Evolutionary conservation across 2,329 filamentous ascomycete genomes (phyloP).

Genomic region (Beauveria sp.): DNA sequence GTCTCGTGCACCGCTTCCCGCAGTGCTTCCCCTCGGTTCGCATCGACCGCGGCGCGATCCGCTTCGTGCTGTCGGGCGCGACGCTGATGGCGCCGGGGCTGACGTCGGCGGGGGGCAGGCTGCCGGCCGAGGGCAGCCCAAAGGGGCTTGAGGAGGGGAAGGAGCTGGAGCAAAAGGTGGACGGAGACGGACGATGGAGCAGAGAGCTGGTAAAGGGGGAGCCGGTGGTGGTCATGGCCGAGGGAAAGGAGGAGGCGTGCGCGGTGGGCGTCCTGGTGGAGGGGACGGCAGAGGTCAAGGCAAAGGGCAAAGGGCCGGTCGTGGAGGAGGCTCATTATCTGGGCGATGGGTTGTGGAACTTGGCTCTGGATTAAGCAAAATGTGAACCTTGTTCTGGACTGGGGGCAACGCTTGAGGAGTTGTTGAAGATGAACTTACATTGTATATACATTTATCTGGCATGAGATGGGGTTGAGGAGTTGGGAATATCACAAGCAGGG

Average conservation of each 20-base stretch:
- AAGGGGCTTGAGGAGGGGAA: constrained; percentile 29
- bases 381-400: not conserved
- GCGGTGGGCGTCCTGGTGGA: constrained; percentile 77
- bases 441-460: constrained; percentile 1
- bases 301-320: constrained; percentile 86
- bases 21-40: constrained; percentile 74
- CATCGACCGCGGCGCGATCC: constrained; percentile 92
- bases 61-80: constrained; percentile 89
- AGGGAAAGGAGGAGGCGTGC: constrained; percentile 89
- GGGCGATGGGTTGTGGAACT: constrained; percentile 86
- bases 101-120: constrained; percentile 71
- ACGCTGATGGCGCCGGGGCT: constrained; percentile 94
- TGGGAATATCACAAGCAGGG: not conserved
- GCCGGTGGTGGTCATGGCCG: constrained; percentile 81
- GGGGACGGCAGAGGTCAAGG: constrained; percentile 86
- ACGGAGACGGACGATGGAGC: constrained; percentile 49
- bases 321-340: constrained; percentile 91
- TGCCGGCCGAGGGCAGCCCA: constrained; percentile 51
- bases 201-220: constrained; percentile 69
- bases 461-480: constrained; percentile 3
- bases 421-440: not conserved
- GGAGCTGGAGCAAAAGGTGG: constrained; percentile 35
- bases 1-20: constrained; percentile 84
- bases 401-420: not conserved
- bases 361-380: constrained; percentile 42